These are phyloP conservation scores for Amylostereum areolatum DNA, from an alignment of 1,284 basidiomycete species.

Conservation along the genomic window DNA sequence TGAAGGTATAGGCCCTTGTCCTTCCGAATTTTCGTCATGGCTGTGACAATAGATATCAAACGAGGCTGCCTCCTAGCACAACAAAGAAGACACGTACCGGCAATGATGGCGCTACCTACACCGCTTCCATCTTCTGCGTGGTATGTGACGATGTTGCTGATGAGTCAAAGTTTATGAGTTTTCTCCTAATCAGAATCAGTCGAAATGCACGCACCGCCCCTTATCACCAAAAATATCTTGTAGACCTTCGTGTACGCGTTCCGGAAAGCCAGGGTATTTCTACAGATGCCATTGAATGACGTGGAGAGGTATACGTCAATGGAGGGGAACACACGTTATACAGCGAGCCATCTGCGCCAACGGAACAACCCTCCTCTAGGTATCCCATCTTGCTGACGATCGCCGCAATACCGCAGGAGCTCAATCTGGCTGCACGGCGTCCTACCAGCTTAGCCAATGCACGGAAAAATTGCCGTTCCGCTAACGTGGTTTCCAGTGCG, in stretches of 20 bases:
- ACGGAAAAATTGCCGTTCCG: conserved; percentile 93
- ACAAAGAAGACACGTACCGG: conserved; percentile 50
- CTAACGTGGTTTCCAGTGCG: conserved; percentile 87
- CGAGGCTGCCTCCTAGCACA: background rate
- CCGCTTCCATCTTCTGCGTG: conserved; percentile 95
- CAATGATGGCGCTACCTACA: conserved; percentile 94
- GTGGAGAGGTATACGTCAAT: background rate
- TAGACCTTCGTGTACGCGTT: conserved; percentile 84
- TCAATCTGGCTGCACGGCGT: conserved; percentile 82
- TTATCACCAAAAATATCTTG: conserved; percentile 92
- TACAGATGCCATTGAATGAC: conserved; percentile 23
- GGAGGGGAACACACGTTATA: conserved; percentile 70
- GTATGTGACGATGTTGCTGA: conserved; percentile 78
- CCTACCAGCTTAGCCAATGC: conserved; percentile 87
- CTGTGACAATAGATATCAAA: conserved; percentile 21
- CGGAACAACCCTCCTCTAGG: conserved; percentile 82
- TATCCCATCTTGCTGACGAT: conserved; percentile 91
- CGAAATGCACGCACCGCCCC: conserved; percentile 56
- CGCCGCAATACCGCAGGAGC: conserved; percentile 91
- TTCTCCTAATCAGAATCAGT: background rate
- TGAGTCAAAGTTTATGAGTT: background rate
- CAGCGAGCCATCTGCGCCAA: conserved; percentile 89
- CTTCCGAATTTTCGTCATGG: conserved; percentile 61
- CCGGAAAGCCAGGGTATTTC: conserved; percentile 94
- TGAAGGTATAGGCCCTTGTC: conserved; percentile 35